Evolutionary conservation across 148 eudicot species (phyloP).

Genomic region (Rhododendron simsii): DNA sequence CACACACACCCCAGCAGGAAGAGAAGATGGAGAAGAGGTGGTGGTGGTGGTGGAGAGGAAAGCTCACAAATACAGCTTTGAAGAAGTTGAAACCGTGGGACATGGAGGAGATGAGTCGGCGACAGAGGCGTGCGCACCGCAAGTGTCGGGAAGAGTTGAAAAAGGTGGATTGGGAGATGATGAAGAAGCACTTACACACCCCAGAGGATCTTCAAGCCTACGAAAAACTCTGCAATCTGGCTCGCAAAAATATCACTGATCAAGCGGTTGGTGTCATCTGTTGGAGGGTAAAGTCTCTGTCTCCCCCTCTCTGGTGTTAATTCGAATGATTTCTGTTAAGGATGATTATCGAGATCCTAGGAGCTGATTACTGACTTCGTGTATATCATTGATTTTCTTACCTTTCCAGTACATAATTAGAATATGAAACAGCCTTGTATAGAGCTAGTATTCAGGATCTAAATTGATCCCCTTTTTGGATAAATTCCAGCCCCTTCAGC

Average conservation of each 20-base stretch:
- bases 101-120: not conserved
- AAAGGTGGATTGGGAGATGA: not conserved
- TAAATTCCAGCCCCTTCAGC: no score
- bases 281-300: not conserved
- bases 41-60: not conserved
- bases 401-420: no score
- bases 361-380: no score
- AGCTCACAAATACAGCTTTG: not conserved
- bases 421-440: no score
- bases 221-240: not conserved
- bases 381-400: no score
- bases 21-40: not conserved
- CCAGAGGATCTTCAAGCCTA: not conserved
- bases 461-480: no score
- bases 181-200: not conserved
- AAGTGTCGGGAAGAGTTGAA: not conserved
- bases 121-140: not conserved
- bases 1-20: no score
- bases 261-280: not conserved
- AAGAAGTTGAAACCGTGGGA: conserved; percentile 2
- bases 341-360: no score
- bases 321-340: no score
- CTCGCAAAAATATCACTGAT: not conserved
- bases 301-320: not conserved
- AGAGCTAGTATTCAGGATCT: no score